A percentile compares a stretch with the other conserved stretches of the same genome.
Evolutionary conservation across 2,329 filamentous ascomycete genomes (phyloP).

Genomic region (Coleophoma crateriformis): DNA sequence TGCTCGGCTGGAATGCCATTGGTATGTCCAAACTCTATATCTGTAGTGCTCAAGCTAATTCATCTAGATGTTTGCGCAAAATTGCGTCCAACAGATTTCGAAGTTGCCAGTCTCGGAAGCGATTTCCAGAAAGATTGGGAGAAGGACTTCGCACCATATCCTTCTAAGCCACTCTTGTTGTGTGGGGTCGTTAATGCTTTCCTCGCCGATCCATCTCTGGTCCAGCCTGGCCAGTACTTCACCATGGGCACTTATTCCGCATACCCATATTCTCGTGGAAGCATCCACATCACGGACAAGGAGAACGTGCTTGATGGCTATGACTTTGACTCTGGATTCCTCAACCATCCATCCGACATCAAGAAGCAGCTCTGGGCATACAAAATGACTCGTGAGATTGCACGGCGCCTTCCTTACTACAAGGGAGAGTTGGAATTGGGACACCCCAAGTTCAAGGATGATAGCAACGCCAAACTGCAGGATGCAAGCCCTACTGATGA

Average conservation of each 20-base stretch:
- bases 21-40: conserved; percentile 16
- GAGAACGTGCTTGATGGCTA: conserved; percentile 35
- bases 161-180: conserved; percentile 37
- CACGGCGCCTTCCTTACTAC: conserved; percentile 48
- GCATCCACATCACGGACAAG: conserved; percentile 49
- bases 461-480: conserved; percentile 32
- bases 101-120: conserved; percentile 45
- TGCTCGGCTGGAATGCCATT: conserved; percentile 52
- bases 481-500: conserved; percentile 17
- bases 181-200: conserved; percentile 43
- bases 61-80: conserved; percentile 45
- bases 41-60: neutral
- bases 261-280: conserved; percentile 57
- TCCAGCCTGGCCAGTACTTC: conserved; percentile 42
- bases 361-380: conserved; percentile 57
- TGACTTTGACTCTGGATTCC: conserved; percentile 53
- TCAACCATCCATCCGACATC: conserved; percentile 50
- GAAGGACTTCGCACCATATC: conserved; percentile 39
- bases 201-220: conserved; percentile 33
- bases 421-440: conserved; percentile 36
- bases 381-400: conserved; percentile 58
- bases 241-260: conserved; percentile 46
- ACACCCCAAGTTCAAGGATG: conserved; percentile 38
- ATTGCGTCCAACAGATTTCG: conserved; percentile 48
- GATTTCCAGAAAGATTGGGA: conserved; percentile 50